Conservation (phyloP, 371 early-diverging fungal genomes). For the Choanephora cucurbitarum region DNA sequence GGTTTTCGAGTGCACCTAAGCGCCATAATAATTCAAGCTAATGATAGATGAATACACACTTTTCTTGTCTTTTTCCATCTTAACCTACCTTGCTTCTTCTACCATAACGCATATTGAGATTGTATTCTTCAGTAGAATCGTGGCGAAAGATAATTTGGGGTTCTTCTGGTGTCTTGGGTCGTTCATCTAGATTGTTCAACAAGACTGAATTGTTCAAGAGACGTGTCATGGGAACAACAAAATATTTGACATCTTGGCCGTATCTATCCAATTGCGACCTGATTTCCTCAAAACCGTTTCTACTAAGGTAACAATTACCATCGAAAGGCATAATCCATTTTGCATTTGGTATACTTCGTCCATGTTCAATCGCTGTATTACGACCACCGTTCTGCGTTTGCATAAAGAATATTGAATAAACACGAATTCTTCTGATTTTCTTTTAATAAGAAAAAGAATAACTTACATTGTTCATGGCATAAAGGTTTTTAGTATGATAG, state of each 20-base stretch:
- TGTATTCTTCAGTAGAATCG: conserved; percentile 63
- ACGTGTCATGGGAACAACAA: conserved; percentile 72
- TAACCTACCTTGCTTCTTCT: conserved; percentile 65
- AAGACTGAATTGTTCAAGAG: conserved; percentile 63
- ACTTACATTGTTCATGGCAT: conserved; percentile 78
- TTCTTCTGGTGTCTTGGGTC: conserved; percentile 68
- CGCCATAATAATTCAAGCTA: conserved; percentile 69
- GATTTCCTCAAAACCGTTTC: conserved; percentile 63
- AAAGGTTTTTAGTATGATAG: conserved; percentile 70
- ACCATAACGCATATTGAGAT: conserved; percentile 72
- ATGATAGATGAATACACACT: not conserved
- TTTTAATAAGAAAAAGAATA: too few species aligned
- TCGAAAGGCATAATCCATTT: conserved; percentile 75
- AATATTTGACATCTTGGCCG: conserved; percentile 60
- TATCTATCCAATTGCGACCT: conserved; percentile 49
- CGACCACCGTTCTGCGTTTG: conserved; percentile 77
- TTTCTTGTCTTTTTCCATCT: not conserved
- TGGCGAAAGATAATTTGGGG: conserved; percentile 71
- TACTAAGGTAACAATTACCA: conserved; percentile 68
- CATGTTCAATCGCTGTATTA: conserved; percentile 64
- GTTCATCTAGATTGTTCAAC: conserved; percentile 52
- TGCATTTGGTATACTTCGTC: conserved; percentile 53
- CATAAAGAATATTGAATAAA: too few species aligned
- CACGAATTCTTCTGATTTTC: too few species aligned
- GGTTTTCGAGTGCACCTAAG: conserved; percentile 61